A percentile compares a stretch with the other conserved stretches of the same genome.
Conservation (phyloP, 768 basidiomycete genomes). For the Aureoboletus auriporus region DNA sequence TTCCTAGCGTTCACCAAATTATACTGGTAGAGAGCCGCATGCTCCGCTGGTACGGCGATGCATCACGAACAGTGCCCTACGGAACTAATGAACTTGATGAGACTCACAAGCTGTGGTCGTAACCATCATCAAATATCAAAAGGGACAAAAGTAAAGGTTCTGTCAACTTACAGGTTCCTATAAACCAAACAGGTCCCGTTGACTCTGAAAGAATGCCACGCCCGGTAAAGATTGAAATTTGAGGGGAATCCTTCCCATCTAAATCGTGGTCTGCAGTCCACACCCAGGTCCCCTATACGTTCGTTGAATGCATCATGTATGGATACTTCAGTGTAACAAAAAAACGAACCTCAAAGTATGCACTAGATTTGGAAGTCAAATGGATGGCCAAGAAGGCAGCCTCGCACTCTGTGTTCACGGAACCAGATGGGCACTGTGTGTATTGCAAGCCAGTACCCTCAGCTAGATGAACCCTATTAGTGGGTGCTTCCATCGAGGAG, state of each 20-base stretch:
- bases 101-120: too few relatives aligned
- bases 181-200: conserved; percentile 75
- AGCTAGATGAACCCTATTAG: conserved; percentile 27
- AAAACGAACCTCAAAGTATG: conserved; percentile 55
- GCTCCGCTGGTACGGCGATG: too few relatives aligned
- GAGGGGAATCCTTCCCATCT: conserved; percentile 51
- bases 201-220: conserved; percentile 74
- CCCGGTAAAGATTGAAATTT: conserved; percentile 58
- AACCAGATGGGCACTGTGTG: conserved; percentile 40
- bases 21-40: too few relatives aligned
- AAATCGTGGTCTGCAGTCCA: conserved; percentile 71
- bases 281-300: conserved; percentile 62
- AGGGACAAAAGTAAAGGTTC: too few relatives aligned
- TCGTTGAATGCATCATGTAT: not conserved
- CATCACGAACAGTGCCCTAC: too few relatives aligned
- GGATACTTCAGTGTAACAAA: too few relatives aligned
- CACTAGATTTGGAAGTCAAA: conserved; percentile 47
- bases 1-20: too few relatives aligned
- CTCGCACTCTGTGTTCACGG: conserved; percentile 43
- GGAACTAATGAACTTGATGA: too few relatives aligned
- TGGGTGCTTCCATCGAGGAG: too few relatives aligned
- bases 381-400: conserved; percentile 67
- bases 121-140: too few relatives aligned
- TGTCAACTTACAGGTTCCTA: conserved; percentile 49
- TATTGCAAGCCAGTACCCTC: conserved; percentile 50